Base-by-base conservation (phyloP, 169 alveolate genomes). In the Plasmodium yoelii region DNA sequence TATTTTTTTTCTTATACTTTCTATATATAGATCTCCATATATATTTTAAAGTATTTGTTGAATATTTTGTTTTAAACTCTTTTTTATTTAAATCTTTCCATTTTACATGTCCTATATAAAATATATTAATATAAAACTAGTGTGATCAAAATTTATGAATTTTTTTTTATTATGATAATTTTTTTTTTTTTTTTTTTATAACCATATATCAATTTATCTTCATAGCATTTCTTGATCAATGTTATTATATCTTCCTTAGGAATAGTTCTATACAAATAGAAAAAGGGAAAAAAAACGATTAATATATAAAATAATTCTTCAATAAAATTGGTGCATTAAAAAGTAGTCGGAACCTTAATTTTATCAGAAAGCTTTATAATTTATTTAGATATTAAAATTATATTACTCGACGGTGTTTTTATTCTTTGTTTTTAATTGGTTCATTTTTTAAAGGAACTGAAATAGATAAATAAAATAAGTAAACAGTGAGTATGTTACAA, bases 171-270 rank as follows among this genome's bases (percentile, higher is more conserved):
- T 42, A 24, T 34, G 2, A 7, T 42, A 24, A n/a, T n/a, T 60
- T 56, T 18, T 47, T 15, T 24, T 53, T 9, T 19, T 49, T 56
- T 75, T 22, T 64, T 68, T 26, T 19, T 46, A 47, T 75, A 61
- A 75, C 88, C 88, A 55, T 75, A 75, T 63, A 75, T 42, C 74
- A 75, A 47, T 68, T 75, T 75, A 49, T 75, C 88, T 24, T 47
- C 34, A 56, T 75, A 75, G 26, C 88, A 75, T 63, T 75, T 75
- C 61, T 64, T 75, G 26, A 75, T 75, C 26, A 75, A 56, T 22
- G 46, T 75, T 47, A 61, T 44, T 5, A 75, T 39, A 13, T 75
- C 88, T 22, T 63, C 75, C 46, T 63, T 51, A 53, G 74, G 22
- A 42, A 75, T 26, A 15, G 73, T 49, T 42, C 88, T 75, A 24